Conservation (phyloP, 1,284 basidiomycete species). For the Anthracocystis setariae region DNA sequence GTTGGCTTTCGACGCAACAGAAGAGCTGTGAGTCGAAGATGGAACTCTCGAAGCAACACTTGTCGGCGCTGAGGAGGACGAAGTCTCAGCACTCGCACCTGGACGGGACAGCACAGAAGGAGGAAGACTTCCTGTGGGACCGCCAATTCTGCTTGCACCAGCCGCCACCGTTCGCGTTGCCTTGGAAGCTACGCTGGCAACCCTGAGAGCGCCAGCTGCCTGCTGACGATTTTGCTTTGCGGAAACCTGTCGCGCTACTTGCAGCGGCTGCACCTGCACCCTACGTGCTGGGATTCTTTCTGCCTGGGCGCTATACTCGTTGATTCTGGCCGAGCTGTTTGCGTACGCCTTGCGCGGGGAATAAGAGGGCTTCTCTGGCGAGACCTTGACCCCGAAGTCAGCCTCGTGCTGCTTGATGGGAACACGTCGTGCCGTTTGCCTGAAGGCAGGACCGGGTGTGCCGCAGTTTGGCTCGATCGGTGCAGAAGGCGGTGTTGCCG, state of each 20-base stretch:
- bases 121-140: conserved; percentile 17
- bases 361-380: conserved; percentile 32
- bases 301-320: conserved; percentile 23
- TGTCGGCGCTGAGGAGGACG: not conserved
- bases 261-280: conserved; percentile 18
- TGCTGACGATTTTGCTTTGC: conserved; percentile 4
- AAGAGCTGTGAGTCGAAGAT: conserved; percentile 12
- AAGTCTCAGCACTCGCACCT: not conserved
- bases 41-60: conserved; percentile 2
- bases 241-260: conserved; percentile 4
- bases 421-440: conserved; percentile 45
- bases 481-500: conserved; percentile 8
- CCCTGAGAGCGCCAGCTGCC: conserved; percentile 1
- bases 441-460: conserved; percentile 38
- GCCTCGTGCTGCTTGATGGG: conserved; percentile 48
- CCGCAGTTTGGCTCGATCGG: conserved; percentile 9
- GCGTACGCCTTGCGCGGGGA: conserved; percentile 35
- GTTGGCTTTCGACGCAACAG: conserved; percentile 35
- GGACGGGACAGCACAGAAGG: conserved; percentile 18
- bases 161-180: conserved; percentile 14
- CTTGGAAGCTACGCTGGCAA: conserved; percentile 35
- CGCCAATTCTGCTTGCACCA: conserved; percentile 22
- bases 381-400: conserved; percentile 47
- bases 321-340: conserved; percentile 30
- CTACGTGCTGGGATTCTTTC: conserved; percentile 43